Evolutionary conservation across 108 stramenopile species (phyloP), one percentile per base, ranked within the genome.

Genomic region (Skeletonema grethae): DNA sequence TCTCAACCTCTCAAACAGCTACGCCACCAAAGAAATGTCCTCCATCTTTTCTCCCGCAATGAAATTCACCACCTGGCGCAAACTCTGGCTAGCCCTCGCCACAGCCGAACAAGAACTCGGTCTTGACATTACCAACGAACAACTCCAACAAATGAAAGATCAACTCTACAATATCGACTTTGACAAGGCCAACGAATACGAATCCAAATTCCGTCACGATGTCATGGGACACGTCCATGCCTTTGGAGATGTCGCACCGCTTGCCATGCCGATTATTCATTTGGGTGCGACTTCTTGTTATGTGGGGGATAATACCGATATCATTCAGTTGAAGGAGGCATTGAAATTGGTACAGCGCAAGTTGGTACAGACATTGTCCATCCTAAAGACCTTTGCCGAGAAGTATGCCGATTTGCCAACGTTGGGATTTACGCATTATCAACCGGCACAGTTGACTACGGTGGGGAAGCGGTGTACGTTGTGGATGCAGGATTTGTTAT

Each of bases 221-320:
- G 97, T 99, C 73, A 99, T 99, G 99, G 97, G 96, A 20, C 97
- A 98, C 74, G 96, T 99, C 30, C 97, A 99, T 83, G 95, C 97
- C 39, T 98, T 92, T 87, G 98, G 98, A 29, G 86, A 93, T 32
- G 93, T 83, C 15, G 96, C 95, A 60, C 97, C 97, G n/a, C 68
- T 63, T 43, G 96, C 96, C 64, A 95, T 93, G 90, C 93, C 92
- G 18, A 95, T 99, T 66, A 97, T 99, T 67, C 99, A 99, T 80
- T 82, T 98, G 38, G 99, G 99, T 25, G 99, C 99, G 24, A 99
- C 99, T 28, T 89, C 87, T 34, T 98, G 97, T 72, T 98, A 88
- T 73, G 97, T 99, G 22, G 97, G 97, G 3, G 99, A 99, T 79
- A 98, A 98, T 82, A 97, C 97, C 0, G 97, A 98, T 76, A 79